These are phyloP conservation scores for Leishmania turanica DNA, from an alignment of 208 protist genomes.

Conservation along the genomic window DNA sequence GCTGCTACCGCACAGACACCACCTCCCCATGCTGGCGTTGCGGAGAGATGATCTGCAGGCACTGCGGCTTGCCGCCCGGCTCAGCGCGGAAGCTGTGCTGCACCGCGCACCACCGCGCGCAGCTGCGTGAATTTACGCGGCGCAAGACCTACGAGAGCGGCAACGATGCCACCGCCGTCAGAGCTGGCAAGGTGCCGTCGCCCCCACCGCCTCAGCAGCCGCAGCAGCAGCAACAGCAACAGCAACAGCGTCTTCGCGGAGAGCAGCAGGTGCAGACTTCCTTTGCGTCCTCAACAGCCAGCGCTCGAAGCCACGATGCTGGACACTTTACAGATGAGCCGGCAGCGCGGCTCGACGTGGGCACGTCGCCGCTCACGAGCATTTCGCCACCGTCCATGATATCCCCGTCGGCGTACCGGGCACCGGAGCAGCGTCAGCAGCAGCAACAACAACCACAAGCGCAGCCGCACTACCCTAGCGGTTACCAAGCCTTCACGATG, in stretches of 20 bases:
- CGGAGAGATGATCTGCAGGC: constrained; percentile 52
- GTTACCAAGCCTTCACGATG: background rate
- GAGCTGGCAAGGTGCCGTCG: background rate
- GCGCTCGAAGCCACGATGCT: background rate
- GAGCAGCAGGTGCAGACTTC: constrained; percentile 34
- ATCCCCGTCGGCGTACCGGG: constrained; percentile 22
- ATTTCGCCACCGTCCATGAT: constrained; percentile 9
- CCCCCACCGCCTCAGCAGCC: background rate
- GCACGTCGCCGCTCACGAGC: constrained; percentile 17
- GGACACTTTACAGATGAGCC: background rate
- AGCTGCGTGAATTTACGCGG: constrained; percentile 19
- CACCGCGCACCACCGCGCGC: constrained; percentile 35
- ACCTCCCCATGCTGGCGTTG: constrained; percentile 53
- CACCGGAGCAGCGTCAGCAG: background rate
- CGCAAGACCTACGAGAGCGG: constrained; percentile 3
- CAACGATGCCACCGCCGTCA: background rate
- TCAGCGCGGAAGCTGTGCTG: constrained; percentile 38
- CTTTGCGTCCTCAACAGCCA: constrained; percentile 9
- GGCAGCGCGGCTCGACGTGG: constrained; percentile 12
- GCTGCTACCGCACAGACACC: constrained; percentile 51
- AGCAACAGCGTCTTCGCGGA: background rate
- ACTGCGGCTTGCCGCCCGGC: constrained; percentile 39
- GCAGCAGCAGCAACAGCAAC: background rate
- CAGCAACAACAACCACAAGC: background rate
- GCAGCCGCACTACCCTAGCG: background rate